Conservation (phyloP, 495 filamentous ascomycete species). For the Aspergillus ostianus region DNA sequence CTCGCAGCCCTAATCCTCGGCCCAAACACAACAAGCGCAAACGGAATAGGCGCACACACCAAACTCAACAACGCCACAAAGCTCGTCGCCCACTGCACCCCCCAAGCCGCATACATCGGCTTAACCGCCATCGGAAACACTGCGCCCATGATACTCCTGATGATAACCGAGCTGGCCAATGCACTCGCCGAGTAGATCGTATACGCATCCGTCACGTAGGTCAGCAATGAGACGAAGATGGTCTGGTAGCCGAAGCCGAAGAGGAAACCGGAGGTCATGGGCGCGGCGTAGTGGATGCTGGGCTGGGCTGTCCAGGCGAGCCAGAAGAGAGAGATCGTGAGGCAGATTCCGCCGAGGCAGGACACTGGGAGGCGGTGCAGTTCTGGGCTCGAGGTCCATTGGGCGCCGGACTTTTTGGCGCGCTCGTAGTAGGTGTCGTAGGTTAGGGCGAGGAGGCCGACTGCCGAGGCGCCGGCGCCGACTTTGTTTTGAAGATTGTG, state of each 20-base stretch:
- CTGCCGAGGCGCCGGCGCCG: constrained; percentile 35
- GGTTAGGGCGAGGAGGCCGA: constrained; percentile 44
- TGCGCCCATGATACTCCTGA: constrained; percentile 62
- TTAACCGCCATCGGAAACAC: constrained; percentile 46
- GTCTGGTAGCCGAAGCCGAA: constrained; percentile 69
- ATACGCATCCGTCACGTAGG: constrained; percentile 78
- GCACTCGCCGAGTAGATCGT: constrained; percentile 68
- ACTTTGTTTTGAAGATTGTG: constrained; percentile 27
- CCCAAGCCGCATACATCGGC: constrained; percentile 39
- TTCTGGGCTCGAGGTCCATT: constrained; percentile 54
- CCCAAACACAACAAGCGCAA: constrained; percentile 38
- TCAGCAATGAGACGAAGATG: constrained; percentile 67
- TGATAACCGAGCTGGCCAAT: constrained; percentile 60
- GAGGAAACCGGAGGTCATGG: constrained; percentile 60
- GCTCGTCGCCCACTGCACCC: constrained; percentile 44
- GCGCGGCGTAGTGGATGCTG: constrained; percentile 60
- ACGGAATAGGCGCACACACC: constrained; percentile 41
- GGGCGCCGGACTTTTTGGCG: constrained; percentile 32
- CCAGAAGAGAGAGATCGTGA: constrained; percentile 68
- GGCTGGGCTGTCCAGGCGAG: constrained; percentile 62
- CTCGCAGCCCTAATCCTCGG: constrained; percentile 37
- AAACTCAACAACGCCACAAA: constrained; percentile 47
- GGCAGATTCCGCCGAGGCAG: constrained; percentile 62
- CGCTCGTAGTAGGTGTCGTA: constrained; percentile 54
- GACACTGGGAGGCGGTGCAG: constrained; percentile 64